Evolutionary conservation across 2,329 filamentous ascomycete species (phyloP), one percentile per base, ranked within the genome.

Genomic region (Trichoderma asperellum): DNA sequence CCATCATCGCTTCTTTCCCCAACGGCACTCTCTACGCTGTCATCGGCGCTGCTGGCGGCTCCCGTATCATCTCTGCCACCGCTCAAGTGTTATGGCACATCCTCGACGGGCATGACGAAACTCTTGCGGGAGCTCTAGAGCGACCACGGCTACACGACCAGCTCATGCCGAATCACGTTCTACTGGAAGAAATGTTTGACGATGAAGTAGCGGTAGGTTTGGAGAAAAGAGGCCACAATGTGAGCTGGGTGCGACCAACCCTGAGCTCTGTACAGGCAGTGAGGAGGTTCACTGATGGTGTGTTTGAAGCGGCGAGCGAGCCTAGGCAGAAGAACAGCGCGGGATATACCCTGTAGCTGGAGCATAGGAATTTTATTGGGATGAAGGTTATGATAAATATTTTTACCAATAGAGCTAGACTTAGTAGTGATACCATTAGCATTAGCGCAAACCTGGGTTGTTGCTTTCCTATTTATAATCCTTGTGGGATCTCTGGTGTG

Each of bases 111-210:
- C 85, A 88, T 71, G 77, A 74, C 16, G 82, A 89, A 79, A 87
- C 85, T 0, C 84, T 89, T 5, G 78, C 81, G 0, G 82, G 91
- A 62, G 91, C 92, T 0, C 83, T 96, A 16, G 83, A 82, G 0
- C 79, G 86, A 74, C 91, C 91, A 0, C 83, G 94, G 10, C 81
- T 96, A 27, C 94, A 97, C 76, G 92, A 97, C 76, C 94, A 97
- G 80, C 82, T 97, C 11, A 83, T 93, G 65, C 94, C 93, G 0
- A 90, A 93, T 73, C 80, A 81, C 60, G 85, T 89, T 1, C 82
- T 81, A 0, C 89, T 96, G 65, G 93, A 97, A 79, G 88, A 87
- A 37, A 78, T 78, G 0, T 96, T 91, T 73, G 85, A 92, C 73
- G 90, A 91, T 71, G 76, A 74, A 1, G 91, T 89, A 0, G 87